Evolutionary conservation across 1,139 yeast genomes (phyloP), one percentile per base, ranked within the genome.

Genomic region (Yamadazyma siamensis): DNA sequence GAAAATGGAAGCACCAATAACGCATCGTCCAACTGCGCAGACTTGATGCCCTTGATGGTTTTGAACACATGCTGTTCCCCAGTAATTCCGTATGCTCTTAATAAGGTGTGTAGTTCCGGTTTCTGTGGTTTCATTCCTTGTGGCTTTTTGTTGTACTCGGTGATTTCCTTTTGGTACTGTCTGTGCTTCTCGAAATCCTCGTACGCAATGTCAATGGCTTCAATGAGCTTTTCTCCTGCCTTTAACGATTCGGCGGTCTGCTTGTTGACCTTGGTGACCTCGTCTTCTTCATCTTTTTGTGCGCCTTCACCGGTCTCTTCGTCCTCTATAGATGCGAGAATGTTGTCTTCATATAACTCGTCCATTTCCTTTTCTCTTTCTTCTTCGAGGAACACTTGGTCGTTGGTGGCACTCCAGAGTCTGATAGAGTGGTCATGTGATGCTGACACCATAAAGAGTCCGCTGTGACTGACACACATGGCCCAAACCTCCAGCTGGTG

Each of bases 401-500:
- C 98, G 36, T 84, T 94, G 4, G 95, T 85, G 51, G 87, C 89
- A 40, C 74, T 75, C 98, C 98, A 91, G 14, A 88, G 60, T 52
- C 98, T 71, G 31, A 91, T 78, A 46, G 95, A 82, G 53, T 86
- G 94, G 55, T 91, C 99, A 55, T 91, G 98, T 6, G 96, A 81
- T 2, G 91, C 82, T n/a, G 95, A 75, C 4, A 86, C 80, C 47
- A 88, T 75, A 45, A 80, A 78, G 24, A 72, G 64, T 6, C 95
- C 95, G 43, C 77, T 80, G 22, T 63, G 61, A 38, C 94, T 79
- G 14, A 88, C 75, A 14, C 91, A 82, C 35, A 94, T 57, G 31
- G 89, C 76, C 97, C 97, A 91, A 15, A 91, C 94, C 59, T 91
- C 97, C 37, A 87, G 75, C 40, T 88, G 95, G 54, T 94, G 98